These are phyloP conservation scores for Abrus precatorius DNA, from an alignment of 306 rosid species.

Conservation along the genomic window DNA sequence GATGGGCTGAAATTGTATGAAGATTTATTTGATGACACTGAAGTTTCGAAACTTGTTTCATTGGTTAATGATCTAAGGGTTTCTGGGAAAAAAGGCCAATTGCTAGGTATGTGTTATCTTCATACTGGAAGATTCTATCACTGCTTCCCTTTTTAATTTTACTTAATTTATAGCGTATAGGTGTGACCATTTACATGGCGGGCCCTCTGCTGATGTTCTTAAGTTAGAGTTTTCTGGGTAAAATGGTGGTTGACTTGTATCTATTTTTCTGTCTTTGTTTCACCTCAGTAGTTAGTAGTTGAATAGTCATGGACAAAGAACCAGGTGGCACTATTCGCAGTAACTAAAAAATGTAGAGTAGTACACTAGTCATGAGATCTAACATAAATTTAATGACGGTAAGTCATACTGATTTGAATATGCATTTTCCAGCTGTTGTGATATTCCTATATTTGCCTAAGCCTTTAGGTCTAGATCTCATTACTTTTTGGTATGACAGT, in stretches of 20 bases:
- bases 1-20: slow-evolving; percentile 88
- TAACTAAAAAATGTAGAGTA: slow-evolving; percentile 15
- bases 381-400: neutral
- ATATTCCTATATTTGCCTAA: slow-evolving; percentile 2
- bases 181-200: slow-evolving; percentile 3
- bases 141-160: slow-evolving; percentile 18
- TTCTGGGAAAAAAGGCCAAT: slow-evolving; percentile 78
- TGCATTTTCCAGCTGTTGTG: neutral
- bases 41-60: slow-evolving; percentile 72
- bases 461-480: neutral
- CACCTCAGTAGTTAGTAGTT: slow-evolving; percentile 30
- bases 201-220: neutral
- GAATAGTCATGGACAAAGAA: slow-evolving; percentile 1
- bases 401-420: slow-evolving; percentile 10
- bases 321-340: neutral
- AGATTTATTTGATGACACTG: slow-evolving; percentile 60
- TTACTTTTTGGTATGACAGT: neutral
- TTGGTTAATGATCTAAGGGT: slow-evolving; percentile 76
- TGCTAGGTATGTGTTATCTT: slow-evolving; percentile 68
- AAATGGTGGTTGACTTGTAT: slow-evolving; percentile 25
- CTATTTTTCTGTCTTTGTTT: neutral
- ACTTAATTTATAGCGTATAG: slow-evolving; percentile 14
- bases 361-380: slow-evolving; percentile 9
- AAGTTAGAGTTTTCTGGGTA: neutral
- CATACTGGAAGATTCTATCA: neutral